phyloP scores from a whole-genome alignment of 345 rosid genomes.

The Ailanthus altissimus region DNA sequence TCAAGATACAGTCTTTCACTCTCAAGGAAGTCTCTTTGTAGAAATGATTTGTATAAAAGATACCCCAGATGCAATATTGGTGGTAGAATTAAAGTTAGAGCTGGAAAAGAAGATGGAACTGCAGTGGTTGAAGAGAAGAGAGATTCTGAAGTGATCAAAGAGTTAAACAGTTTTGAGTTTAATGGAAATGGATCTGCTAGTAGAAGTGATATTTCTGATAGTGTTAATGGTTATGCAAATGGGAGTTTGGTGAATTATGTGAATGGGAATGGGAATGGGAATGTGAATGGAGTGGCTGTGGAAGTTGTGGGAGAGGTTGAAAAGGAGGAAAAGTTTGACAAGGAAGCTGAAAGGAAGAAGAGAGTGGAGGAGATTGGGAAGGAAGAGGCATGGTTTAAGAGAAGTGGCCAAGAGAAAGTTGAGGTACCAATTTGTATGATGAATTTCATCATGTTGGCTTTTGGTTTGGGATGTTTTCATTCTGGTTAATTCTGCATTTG shows the following conservation, averaged over 20 bases:
- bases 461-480: not conserved
- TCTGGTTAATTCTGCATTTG: not conserved
- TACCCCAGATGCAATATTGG: conserved; percentile 7
- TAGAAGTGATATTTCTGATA: not conserved
- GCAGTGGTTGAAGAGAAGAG: conserved; percentile 57
- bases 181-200: conserved; percentile 40
- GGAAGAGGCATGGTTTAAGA: conserved; percentile 95
- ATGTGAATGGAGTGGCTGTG: conserved; percentile 42
- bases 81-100: conserved; percentile 43
- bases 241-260: conserved; percentile 70
- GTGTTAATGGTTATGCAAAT: conserved; percentile 36
- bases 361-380: conserved; percentile 93
- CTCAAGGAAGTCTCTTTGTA: conserved; percentile 32
- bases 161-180: conserved; percentile 34
- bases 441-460: not conserved
- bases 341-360: conserved; percentile 76
- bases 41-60: conserved; percentile 27
- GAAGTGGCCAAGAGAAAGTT: conserved; percentile 33
- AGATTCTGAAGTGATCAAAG: conserved; percentile 32
- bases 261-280: conserved; percentile 59
- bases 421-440: conserved; percentile 46
- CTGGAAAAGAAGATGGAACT: conserved; percentile 42
- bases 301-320: conserved; percentile 29
- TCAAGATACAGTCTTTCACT: conserved; percentile 27
- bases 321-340: conserved; percentile 14